A percentile compares a stretch with the other conserved stretches of the same genome.
phyloP scores from a whole-genome alignment of 2,329 filamentous ascomycete species.

The Teratosphaeria pseudoeucalypti region DNA sequence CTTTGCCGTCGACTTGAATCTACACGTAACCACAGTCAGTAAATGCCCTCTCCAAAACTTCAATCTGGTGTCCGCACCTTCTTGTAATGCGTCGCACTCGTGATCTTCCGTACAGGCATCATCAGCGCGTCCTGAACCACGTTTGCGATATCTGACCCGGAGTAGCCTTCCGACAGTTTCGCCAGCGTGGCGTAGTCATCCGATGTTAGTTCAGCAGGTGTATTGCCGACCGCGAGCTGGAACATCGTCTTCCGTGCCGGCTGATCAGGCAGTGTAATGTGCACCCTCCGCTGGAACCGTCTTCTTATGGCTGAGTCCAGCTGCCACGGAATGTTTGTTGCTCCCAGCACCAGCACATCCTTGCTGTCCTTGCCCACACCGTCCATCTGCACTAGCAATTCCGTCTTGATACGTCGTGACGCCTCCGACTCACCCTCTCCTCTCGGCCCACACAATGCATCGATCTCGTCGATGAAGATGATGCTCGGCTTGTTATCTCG shows the following conservation, averaged over 20 bases:
- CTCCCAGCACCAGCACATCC: conserved; percentile 86
- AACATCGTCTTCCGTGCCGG: conserved; percentile 91
- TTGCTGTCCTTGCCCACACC: conserved; percentile 93
- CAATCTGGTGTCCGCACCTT: conserved; percentile 45
- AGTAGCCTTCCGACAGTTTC: conserved; percentile 82
- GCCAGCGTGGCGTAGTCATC: conserved; percentile 74
- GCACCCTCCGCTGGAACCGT: conserved; percentile 90
- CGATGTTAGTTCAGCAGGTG: conserved; percentile 70
- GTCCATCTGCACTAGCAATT: conserved; percentile 97
- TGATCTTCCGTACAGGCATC: conserved; percentile 93
- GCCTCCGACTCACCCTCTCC: conserved; percentile 96
- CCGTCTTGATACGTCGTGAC: conserved; percentile 93
- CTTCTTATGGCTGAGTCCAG: conserved; percentile 89
- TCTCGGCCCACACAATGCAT: conserved; percentile 87
- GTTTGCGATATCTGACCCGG: conserved; percentile 89
- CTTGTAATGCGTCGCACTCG: conserved; percentile 97
- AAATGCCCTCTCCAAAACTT: neutral
- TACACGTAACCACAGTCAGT: conserved; percentile 26
- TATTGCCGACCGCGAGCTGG: conserved; percentile 85
- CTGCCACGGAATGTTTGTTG: conserved; percentile 98
- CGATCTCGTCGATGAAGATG: conserved; percentile 97
- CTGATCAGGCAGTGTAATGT: conserved; percentile 83
- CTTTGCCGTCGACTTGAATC: conserved; percentile 57
- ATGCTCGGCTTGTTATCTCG: conserved; percentile 96
- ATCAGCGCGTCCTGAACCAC: conserved; percentile 93